Base-by-base conservation (phyloP, 768 basidiomycete genomes). In the Mycena rebaudengoi region DNA sequence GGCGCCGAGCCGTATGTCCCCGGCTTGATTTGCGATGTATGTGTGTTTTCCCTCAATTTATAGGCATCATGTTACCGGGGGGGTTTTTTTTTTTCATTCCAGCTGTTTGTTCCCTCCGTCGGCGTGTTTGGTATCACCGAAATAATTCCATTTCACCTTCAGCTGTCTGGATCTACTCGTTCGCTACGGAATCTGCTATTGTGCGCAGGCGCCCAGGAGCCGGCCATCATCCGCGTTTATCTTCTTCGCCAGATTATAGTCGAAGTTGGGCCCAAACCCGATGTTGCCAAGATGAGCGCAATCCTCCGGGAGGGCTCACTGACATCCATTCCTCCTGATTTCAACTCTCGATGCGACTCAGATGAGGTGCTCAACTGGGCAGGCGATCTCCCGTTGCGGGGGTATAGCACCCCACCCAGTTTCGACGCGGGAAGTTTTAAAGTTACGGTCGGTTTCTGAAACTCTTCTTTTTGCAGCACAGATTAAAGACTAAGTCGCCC, bases 91-190 rank as follows among this genome's bases (percentile, higher is more conserved):
- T 21, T 7, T 41, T 5, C 29, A 10, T 60, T 33, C 12, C 25
- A 66, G 65, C 60, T 66, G 4, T 66, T 66, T 50, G 60, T 66
- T 16, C 65, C 65, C 1, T 62, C 65, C 5, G 26, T 66, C 30
- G 65, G 65, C 20, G 65, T 66, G 18, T 66, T 66, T 25, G 65
- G 45, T 16, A 48, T 58, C 10, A 20, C 53, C 3, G 65, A 66
- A 45, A 53, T 18, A 1, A 32, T 66, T 16, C 60, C 60, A 3
- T 66, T 66, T 16, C 60, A 66, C 35, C 29, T 66, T 3, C 65
- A 66, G 51, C 44, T 66, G 2, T 62, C 55, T 13, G 60, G 65
- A 5, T 11, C 60, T 20, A 30, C 18, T 8, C 28, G 33, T 21
- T 29, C 28, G n/a, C 50, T 62, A 32, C 53, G 56, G 26, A 25